A percentile compares a stretch with the other conserved stretches of the same genome.
These are phyloP conservation scores for Colletotrichum siamense DNA, from an alignment of 2,329 filamentous ascomycete genomes.

Conservation along the genomic window DNA sequence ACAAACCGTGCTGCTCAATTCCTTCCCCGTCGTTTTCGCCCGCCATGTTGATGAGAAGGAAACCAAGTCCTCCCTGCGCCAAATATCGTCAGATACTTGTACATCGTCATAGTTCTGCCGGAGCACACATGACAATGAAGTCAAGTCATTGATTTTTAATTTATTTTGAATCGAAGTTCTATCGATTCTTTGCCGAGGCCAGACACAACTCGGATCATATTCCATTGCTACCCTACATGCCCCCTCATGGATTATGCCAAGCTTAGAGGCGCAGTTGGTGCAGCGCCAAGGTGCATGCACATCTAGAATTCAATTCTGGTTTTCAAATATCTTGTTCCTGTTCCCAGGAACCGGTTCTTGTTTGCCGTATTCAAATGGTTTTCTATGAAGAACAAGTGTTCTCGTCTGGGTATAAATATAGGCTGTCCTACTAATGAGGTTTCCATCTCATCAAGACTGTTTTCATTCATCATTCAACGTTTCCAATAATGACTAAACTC, in stretches of 20 bases:
- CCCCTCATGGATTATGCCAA: background rate
- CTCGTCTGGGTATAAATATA: background rate
- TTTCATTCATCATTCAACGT: background rate
- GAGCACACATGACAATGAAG: background rate
- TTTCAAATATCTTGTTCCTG: background rate
- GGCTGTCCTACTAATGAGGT: background rate
- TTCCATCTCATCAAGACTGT: accelerated
- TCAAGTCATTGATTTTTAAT: background rate
- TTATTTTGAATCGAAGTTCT: no score
- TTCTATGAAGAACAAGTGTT: background rate
- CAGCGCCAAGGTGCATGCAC: accelerated
- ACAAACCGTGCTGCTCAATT: accelerated
- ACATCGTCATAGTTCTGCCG: no score
- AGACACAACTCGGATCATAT: background rate
- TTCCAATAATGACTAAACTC: accelerated
- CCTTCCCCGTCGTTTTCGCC: background rate
- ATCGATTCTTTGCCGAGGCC: no score
- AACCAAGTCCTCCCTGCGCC: accelerated
- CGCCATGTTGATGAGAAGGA: no score
- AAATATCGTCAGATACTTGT: background rate
- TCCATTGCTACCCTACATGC: background rate
- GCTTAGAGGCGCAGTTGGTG: background rate
- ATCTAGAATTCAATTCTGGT: background rate
- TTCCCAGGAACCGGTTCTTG: accelerated
- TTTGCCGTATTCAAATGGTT: accelerated